A percentile compares a stretch with the other conserved stretches of the same genome.
phyloP scores from a whole-genome alignment of 2,329 filamentous ascomycete species.

The Botrytis hyacinthi region DNA sequence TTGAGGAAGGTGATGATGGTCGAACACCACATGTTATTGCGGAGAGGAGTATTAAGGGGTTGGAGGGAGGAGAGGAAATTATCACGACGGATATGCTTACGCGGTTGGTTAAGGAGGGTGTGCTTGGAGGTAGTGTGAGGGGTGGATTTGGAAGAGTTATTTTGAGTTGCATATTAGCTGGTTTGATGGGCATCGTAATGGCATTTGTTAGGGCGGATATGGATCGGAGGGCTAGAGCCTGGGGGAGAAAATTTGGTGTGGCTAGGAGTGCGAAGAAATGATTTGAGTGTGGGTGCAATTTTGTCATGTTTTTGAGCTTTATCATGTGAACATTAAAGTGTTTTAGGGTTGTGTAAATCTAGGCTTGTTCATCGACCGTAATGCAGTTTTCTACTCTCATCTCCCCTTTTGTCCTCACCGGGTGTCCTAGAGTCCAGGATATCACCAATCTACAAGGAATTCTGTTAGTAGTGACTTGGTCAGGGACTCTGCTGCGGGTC shows the following conservation, averaged over 20 bases:
- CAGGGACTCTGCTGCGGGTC: not conserved
- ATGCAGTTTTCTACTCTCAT: not conserved
- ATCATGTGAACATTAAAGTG: not conserved
- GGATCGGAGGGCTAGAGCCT: constrained; percentile 8
- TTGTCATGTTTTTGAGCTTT: not conserved
- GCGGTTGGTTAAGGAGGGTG: constrained; percentile 65
- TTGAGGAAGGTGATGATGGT: constrained; percentile 76
- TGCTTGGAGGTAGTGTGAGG: constrained; percentile 53
- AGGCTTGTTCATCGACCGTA: not conserved
- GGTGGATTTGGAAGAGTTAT: constrained; percentile 1
- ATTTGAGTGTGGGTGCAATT: not conserved
- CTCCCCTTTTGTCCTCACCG: not conserved
- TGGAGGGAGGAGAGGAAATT: constrained; percentile 73
- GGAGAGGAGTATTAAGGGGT: constrained; percentile 59
- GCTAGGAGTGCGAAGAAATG: not conserved
- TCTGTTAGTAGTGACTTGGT: not conserved
- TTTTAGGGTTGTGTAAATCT: too few species aligned
- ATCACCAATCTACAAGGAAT: not conserved
- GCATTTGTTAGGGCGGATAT: constrained; percentile 16
- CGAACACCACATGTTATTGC: constrained; percentile 79
- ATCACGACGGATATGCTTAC: constrained; percentile 73
- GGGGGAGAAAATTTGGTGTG: constrained; percentile 14
- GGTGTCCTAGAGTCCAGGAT: not conserved
- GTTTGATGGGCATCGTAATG: constrained; percentile 10
- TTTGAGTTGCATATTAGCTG: not conserved